Conservation (phyloP, 2,329 filamentous ascomycete species). For the Colletotrichum brevisporum region DNA sequence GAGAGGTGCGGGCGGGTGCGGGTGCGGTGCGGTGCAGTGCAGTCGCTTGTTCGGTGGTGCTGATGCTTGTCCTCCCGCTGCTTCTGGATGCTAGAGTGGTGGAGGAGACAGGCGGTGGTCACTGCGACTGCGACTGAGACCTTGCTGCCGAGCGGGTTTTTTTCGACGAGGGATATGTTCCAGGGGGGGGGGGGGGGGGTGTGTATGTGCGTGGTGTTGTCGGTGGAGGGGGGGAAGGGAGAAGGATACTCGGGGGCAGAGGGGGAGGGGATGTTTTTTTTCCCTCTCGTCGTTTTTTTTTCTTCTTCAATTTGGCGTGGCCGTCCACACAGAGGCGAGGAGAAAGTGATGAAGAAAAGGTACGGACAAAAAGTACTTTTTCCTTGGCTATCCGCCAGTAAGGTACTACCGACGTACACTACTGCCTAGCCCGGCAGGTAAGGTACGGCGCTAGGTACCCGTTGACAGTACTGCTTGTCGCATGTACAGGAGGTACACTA, state of each 20-base stretch:
- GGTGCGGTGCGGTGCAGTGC: neutral
- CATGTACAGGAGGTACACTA: no score
- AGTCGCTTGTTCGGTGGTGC: neutral
- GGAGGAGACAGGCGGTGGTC: constrained; percentile 4
- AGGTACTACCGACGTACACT: no score
- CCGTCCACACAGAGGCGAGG: constrained; percentile 2
- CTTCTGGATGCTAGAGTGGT: neutral
- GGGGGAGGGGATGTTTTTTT: neutral
- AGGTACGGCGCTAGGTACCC: neutral
- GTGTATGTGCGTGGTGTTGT: constrained; percentile 14
- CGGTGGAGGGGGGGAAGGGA: constrained; percentile 20
- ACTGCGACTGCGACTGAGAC: constrained; percentile 12
- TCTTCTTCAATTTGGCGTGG: constrained; percentile 26
- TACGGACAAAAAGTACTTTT: no score
- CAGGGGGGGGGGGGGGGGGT: constrained; percentile 11
- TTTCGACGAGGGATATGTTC: neutral
- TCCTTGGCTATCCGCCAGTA: neutral
- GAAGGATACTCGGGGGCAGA: neutral
- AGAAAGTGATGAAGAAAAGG: no score
- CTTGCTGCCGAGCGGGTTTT: constrained; percentile 18
- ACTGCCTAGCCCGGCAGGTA: neutral
- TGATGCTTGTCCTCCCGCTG: neutral
- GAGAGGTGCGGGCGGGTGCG: neutral
- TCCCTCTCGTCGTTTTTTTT: constrained; percentile 2
- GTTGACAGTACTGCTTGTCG: no score